These are phyloP conservation scores for Malassezia nana DNA, from an alignment of 1,284 basidiomycete genomes.

Conservation along the genomic window DNA sequence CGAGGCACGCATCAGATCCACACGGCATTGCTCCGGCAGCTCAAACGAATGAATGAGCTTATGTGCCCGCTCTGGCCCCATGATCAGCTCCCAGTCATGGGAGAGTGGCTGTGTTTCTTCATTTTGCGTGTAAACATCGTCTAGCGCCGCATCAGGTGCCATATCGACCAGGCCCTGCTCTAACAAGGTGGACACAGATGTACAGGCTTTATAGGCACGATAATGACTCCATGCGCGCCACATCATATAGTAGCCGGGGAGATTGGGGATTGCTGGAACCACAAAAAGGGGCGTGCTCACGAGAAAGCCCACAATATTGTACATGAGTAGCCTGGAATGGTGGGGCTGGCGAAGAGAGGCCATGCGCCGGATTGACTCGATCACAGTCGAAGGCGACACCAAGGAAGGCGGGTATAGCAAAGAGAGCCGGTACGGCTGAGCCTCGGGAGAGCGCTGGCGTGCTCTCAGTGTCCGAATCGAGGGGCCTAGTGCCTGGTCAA, in stretches of 20 bases:
- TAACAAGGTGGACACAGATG: constrained; percentile 28
- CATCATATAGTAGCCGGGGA: constrained; percentile 45
- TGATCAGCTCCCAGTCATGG: constrained; percentile 7
- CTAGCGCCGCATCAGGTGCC: constrained; percentile 27
- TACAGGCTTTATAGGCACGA: constrained; percentile 34
- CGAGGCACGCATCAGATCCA: not conserved
- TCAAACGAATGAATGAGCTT: constrained; percentile 9
- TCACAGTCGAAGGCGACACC: constrained; percentile 19
- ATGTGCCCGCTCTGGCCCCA: constrained; percentile 4
- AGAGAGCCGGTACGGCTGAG: not conserved
- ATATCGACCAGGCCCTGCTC: constrained; percentile 25
- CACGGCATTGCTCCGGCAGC: constrained; percentile 16
- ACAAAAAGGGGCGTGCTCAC: constrained; percentile 41
- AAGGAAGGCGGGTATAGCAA: constrained; percentile 34
- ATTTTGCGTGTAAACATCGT: constrained; percentile 11
- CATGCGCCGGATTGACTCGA: constrained; percentile 27
- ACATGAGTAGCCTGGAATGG: constrained; percentile 32
- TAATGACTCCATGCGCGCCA: constrained; percentile 32
- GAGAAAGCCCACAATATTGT: constrained; percentile 34
- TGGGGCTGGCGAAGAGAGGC: constrained; percentile 29
- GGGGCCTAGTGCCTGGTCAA: constrained; percentile 37
- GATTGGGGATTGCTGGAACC: constrained; percentile 42
- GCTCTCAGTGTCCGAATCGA: constrained; percentile 12
- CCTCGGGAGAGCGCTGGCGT: not conserved
- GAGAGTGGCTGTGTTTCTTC: not conserved